Evolutionary conservation across 805 yeast genomes (phyloP).

Genomic region (Candida maris): DNA sequence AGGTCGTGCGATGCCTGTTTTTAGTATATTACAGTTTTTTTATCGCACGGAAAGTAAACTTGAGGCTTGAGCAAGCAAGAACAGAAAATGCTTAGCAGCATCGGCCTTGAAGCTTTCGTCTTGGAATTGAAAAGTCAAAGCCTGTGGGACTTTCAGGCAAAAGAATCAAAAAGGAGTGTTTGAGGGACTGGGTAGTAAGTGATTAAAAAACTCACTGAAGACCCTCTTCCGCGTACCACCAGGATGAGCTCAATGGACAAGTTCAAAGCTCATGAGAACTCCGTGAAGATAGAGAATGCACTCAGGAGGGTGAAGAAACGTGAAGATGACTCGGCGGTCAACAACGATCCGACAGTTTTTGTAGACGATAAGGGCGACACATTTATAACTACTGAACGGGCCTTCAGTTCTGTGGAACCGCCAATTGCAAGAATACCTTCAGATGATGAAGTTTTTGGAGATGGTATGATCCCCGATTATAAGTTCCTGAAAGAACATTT

Average conservation of each 20-base stretch:
- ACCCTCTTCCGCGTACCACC: too few species aligned
- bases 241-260: conserved; percentile 7
- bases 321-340: conserved; percentile 1
- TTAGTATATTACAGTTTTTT: too few species aligned
- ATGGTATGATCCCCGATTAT: conserved; percentile 65
- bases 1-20: too few species aligned
- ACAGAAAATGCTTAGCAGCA: too few species aligned
- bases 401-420: conserved; percentile 53
- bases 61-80: too few species aligned
- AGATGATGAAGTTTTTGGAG: conserved; percentile 63
- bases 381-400: conserved; percentile 54
- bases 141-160: too few species aligned
- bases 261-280: conserved; percentile 37
- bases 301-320: conserved; percentile 23
- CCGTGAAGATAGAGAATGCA: conserved; percentile 50
- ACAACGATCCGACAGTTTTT: conserved; percentile 39
- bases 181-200: too few species aligned
- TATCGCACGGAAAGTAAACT: too few species aligned
- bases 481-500: conserved; percentile 73
- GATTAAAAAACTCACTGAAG: too few species aligned
- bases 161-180: too few species aligned
- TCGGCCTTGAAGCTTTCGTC: too few species aligned
- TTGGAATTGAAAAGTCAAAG: too few species aligned
- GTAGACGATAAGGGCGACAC: conserved; percentile 57
- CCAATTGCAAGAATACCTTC: conserved; percentile 64